Evolutionary conservation across 2,329 filamentous ascomycete species (phyloP), one percentile per base, ranked within the genome.

Genomic region (Chaetomium olivaceum): DNA sequence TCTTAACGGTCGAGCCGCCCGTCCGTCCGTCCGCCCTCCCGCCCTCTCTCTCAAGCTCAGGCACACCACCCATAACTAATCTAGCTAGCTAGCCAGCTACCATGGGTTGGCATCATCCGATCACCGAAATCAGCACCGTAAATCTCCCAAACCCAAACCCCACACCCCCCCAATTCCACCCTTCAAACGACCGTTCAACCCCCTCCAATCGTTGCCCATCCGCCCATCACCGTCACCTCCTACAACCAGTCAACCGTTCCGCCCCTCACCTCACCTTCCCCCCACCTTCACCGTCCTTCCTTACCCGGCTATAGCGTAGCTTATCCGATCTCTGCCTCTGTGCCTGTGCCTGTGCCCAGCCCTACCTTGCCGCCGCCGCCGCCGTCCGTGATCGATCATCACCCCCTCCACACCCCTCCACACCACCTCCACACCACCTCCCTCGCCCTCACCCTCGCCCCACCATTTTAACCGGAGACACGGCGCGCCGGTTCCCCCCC

Each of bases 191-290:
- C 48, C 19, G 8, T 55, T 43, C 46, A 55, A 25, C 50, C 54
- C n/a, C 36, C 55, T 63, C 61, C 64, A 66, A 66, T 66, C 61
- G 54, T 59, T 36, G 6, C 25, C n/a, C 50, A 36, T 14, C 54
- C 54, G n/a, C 31, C 54, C 54, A 57, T 52, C 50, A 52, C 21
- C 50, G 25, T 43, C 16, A 1, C 33, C 12, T 3, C 39, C 39
- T 43, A 16, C 11, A 36, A 12, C 6, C 33, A 2, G 7, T 36
- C 33, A 36, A 9, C 33, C 33, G 9, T 12, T 3, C 33, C 31
- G 7, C 9, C 9, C 31, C 31, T 11, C 31, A 8, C 31, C 14
- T 19, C 16, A 19, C 16, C 16, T 19, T 43, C 36, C 16, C 5
- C 33, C 33, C 31, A 12, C 27, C 9, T 6, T 43, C 36, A 43